phyloP scores from a whole-genome alignment of 1,284 basidiomycete genomes.

The Polyporus tsugae region DNA sequence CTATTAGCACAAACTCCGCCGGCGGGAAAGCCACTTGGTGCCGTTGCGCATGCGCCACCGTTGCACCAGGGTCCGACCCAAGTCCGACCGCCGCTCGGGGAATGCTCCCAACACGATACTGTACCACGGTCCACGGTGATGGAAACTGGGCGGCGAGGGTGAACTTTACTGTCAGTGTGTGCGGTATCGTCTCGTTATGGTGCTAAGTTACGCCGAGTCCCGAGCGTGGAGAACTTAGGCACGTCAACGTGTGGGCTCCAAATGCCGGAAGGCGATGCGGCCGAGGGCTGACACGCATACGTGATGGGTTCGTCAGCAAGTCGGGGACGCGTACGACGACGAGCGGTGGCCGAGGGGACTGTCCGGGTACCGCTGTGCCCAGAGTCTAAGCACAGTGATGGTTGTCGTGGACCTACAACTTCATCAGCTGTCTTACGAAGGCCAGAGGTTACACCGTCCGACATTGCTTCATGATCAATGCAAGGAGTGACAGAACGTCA shows the following conservation, averaged over 20 bases:
- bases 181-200: neutral
- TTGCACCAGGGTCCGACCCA: neutral
- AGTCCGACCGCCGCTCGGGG: neutral
- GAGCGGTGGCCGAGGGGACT: neutral
- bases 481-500: neutral
- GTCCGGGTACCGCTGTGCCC: neutral
- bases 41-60: constrained; percentile 1
- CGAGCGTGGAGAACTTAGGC: neutral
- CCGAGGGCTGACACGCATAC: neutral
- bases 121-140: neutral
- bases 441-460: neutral
- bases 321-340: neutral
- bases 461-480: neutral
- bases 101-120: neutral
- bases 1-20: neutral
- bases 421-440: neutral
- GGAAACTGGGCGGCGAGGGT: constrained; percentile 1
- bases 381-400: neutral
- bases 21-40: neutral
- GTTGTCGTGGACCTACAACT: constrained; percentile 7
- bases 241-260: neutral
- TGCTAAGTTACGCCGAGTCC: neutral
- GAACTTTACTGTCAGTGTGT: neutral
- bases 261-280: neutral
- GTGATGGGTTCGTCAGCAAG: neutral